Conservation (phyloP, 257 asterid species). For the Lycium barbarum region DNA sequence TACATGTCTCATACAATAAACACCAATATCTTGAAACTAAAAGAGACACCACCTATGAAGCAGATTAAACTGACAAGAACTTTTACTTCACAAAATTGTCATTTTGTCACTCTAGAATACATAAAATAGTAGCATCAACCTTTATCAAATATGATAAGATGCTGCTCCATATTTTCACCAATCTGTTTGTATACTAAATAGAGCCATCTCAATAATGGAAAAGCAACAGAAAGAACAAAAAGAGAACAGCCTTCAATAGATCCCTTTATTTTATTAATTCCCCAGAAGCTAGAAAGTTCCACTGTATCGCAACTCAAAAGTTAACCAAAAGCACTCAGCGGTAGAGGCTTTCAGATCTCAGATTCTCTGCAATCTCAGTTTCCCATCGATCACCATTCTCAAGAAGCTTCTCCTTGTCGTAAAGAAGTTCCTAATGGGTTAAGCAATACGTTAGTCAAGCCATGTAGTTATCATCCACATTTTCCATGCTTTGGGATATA, state of each 20-base stretch:
- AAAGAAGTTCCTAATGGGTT: constrained; percentile 72
- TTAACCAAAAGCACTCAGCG: constrained; percentile 52
- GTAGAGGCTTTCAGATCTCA: constrained; percentile 88
- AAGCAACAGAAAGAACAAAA: neutral
- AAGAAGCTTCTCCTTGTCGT: constrained; percentile 94
- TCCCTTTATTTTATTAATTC: constrained; percentile 22
- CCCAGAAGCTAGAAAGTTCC: neutral
- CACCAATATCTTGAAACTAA: neutral
- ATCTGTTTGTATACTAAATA: neutral
- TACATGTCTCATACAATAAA: neutral
- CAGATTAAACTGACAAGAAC: neutral
- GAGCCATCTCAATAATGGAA: neutral
- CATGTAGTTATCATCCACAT: constrained; percentile 7
- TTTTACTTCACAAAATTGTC: constrained; percentile 12
- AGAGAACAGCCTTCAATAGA: neutral
- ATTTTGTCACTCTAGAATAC: neutral
- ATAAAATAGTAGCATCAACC: neutral
- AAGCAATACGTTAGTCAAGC: neutral
- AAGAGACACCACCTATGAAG: neutral
- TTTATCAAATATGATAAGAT: neutral
- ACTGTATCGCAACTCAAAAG: neutral
- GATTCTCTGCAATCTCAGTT: constrained; percentile 94
- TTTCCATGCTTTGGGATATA: neutral
- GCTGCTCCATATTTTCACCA: neutral
- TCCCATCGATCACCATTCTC: constrained; percentile 98